A percentile compares a stretch with the other conserved stretches of the same genome.
phyloP scores from a whole-genome alignment of 129 eudicot genomes.

The Calendula officinalis region DNA sequence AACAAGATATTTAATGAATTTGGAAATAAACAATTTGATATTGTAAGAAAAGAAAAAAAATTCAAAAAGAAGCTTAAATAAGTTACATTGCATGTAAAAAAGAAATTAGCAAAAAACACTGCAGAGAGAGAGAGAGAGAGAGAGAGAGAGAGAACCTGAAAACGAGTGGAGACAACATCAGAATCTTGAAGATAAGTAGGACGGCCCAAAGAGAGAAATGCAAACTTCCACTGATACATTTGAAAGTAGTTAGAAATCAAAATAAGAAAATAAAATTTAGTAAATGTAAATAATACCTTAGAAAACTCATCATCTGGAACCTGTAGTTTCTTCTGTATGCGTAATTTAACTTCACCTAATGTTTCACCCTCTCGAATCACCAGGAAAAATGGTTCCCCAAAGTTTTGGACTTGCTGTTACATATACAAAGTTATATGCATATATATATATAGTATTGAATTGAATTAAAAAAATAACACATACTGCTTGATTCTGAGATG shows the following conservation, averaged over 20 bases:
- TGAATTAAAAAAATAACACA: neutral
- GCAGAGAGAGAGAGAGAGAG: no score
- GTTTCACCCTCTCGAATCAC: slow-evolving; percentile 81
- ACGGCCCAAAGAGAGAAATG: slow-evolving; percentile 73
- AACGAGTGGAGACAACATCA: slow-evolving; percentile 67
- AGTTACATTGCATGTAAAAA: no score
- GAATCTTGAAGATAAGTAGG: slow-evolving; percentile 77
- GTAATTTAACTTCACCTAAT: slow-evolving; percentile 63
- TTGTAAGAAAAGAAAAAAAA: no score
- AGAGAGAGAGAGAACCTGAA: slow-evolving; percentile 55
- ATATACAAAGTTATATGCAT: slow-evolving; percentile 7
- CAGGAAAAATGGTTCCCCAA: slow-evolving; percentile 83
- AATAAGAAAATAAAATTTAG: no score
- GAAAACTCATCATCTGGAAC: slow-evolving; percentile 88
- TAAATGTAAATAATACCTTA: no score
- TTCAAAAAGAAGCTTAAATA: no score
- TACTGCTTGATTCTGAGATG: slow-evolving; percentile 61
- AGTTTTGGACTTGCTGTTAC: slow-evolving; percentile 62
- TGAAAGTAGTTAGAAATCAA: neutral
- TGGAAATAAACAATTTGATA: no score
- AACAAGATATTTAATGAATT: no score
- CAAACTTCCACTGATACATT: slow-evolving; percentile 79
- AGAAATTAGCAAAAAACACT: no score
- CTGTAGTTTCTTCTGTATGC: slow-evolving; percentile 76
- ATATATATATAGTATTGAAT: neutral